These are phyloP conservation scores for Albatrellus ellisii DNA, from an alignment of 768 basidiomycete species.

Conservation along the genomic window DNA sequence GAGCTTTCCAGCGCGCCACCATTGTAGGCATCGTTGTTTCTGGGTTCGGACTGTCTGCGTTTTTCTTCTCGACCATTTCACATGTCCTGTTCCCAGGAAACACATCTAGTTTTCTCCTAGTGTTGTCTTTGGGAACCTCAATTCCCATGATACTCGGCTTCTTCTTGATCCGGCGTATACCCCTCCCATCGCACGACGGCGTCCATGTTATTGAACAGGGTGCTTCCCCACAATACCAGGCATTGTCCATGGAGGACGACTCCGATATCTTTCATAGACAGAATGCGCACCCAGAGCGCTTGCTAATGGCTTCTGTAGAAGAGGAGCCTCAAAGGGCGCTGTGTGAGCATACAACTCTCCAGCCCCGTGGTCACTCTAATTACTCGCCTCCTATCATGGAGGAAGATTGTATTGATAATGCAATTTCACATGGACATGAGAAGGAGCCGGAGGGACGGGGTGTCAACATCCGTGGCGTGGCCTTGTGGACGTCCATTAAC, in stretches of 20 bases:
- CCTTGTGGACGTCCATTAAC: constrained; percentile 36
- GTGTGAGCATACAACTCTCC: no score
- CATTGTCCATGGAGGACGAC: constrained; percentile 10
- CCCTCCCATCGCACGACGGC: constrained; percentile 30
- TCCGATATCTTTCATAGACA: constrained; percentile 4
- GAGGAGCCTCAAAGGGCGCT: no score
- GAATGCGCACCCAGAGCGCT: not conserved
- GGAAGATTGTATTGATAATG: no score
- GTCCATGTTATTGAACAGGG: constrained; percentile 15
- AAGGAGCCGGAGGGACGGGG: constrained; percentile 16
- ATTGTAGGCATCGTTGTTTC: constrained; percentile 25
- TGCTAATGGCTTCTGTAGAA: no score
- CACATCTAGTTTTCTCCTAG: constrained; percentile 61
- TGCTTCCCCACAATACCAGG: constrained; percentile 9
- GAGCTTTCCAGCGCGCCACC: constrained; percentile 44
- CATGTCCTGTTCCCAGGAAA: constrained; percentile 63
- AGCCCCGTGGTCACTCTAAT: no score
- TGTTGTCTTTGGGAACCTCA: constrained; percentile 69
- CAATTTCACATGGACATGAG: no score
- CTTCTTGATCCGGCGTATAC: constrained; percentile 59
- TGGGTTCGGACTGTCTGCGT: constrained; percentile 58
- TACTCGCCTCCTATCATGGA: no score
- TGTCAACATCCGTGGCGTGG: constrained; percentile 41
- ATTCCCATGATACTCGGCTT: constrained; percentile 71
- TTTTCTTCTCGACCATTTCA: constrained; percentile 73